Evolutionary conservation across 1,284 basidiomycete species (phyloP), one percentile per base, ranked within the genome.

Genomic region (Ganoderma lingzhi): DNA sequence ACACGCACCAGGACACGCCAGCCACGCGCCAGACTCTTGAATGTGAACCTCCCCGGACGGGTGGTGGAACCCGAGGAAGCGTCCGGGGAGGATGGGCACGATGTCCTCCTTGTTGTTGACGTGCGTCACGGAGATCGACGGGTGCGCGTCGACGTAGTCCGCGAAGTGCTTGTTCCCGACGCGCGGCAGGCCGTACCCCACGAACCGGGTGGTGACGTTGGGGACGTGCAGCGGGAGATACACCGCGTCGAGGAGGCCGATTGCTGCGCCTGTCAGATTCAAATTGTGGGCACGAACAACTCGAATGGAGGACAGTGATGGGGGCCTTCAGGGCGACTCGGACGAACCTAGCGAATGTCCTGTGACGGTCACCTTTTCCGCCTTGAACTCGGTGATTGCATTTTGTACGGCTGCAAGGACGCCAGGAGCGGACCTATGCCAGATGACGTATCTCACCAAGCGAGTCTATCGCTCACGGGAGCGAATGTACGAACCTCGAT

Each of bases 11-110:
- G 85, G 81, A 69, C 88, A 88, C 0, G 76, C 71, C n/a, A 79
- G 78, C 88, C 89, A 91, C 39, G 80, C 78, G 3, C 78, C 81
- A 1, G 80, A 80, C 39, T 84, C 83, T 63, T 82, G 69, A 60
- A 91, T 90, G 71, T 91, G 90, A 9, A 87, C 80, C 78, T 92
- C 90, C 2, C 89, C 90, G 0, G 82, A 80, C 0, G 87, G 81
- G 71, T 92, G 90, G 23, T 82, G 82, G 78, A 80, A 92, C 3
- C 84, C 89, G 44, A 90, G 71, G 77, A 73, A 74, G 45, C 77
- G 59, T 6, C 86, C 87, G 41, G 73, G 71, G 5, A 77, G 61
- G 65, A 78, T 80, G 1, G 79, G 79, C 1, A 79, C 71, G 15
- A 73, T 65, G 71, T 80, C 79, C 48, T 79, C 67, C 70, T 74